Percentiles rank a stretch among this genome's conserved stretches.
Evolutionary conservation across 345 rosid species (phyloP).

Genomic region (Rhodomyrtus tomentosa): DNA sequence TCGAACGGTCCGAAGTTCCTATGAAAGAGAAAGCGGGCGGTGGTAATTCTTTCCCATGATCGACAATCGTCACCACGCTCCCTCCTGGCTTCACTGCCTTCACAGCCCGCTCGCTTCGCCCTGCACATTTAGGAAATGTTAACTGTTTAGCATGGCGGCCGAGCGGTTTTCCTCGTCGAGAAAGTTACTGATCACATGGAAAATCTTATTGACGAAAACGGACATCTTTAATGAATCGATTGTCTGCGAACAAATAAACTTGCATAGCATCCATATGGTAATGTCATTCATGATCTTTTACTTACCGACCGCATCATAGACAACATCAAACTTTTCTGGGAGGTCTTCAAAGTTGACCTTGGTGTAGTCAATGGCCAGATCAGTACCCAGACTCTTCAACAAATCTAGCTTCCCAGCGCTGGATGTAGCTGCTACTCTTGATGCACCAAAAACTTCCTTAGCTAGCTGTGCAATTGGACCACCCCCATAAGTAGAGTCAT

Average conservation of each 20-base stretch:
- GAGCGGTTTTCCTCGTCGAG: neutral
- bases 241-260: neutral
- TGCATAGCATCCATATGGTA: neutral
- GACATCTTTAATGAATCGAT: neutral
- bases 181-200: neutral
- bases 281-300: neutral
- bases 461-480: constrained; percentile 36
- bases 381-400: constrained; percentile 64
- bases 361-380: constrained; percentile 83
- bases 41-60: constrained; percentile 37
- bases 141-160: neutral
- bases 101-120: constrained; percentile 73
- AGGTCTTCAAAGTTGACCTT: constrained; percentile 65
- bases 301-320: constrained; percentile 76
- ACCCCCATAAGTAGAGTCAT: neutral
- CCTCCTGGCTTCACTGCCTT: constrained; percentile 85
- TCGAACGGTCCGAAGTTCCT: constrained; percentile 57
- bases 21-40: constrained; percentile 74
- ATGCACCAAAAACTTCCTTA: constrained; percentile 64
- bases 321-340: constrained; percentile 65
- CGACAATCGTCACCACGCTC: constrained; percentile 57
- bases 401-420: constrained; percentile 63
- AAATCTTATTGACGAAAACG: neutral
- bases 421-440: constrained; percentile 75
- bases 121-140: constrained; percentile 10